Conservation (phyloP, 1,284 basidiomycete species). For the Puccinia polysora region DNA sequence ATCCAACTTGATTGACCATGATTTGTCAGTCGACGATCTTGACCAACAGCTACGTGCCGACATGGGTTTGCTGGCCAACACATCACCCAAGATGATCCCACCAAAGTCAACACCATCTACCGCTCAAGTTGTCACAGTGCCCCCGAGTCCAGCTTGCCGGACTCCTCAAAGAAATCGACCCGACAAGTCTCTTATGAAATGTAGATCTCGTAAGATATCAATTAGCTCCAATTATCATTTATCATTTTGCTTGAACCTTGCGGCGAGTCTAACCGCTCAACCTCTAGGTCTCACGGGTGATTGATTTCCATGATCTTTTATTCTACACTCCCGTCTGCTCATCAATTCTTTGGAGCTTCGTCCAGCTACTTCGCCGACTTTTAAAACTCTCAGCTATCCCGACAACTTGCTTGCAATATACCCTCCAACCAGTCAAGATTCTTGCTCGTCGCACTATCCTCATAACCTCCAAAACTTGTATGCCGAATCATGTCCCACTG, state of each 20-base stretch:
- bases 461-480: constrained; percentile 8
- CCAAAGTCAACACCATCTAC: constrained; percentile 15
- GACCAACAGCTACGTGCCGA: constrained; percentile 39
- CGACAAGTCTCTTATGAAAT: too few relatives aligned
- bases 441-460: background rate
- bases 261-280: background rate
- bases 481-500: too few relatives aligned
- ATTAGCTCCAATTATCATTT: too few relatives aligned
- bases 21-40: constrained; percentile 6
- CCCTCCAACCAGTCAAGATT: background rate
- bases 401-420: constrained; percentile 13
- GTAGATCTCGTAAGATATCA: too few relatives aligned
- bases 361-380: too few relatives aligned
- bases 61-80: constrained; percentile 15
- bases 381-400: constrained; percentile 14
- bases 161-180: background rate
- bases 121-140: background rate
- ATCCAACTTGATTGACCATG: background rate
- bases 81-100: background rate
- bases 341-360: too few relatives aligned
- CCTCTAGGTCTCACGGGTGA: background rate
- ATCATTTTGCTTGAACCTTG: background rate
- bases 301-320: background rate
- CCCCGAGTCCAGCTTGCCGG: background rate
- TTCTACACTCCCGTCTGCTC: too few relatives aligned